These are phyloP conservation scores for Rhododendron molle DNA, from an alignment of 148 eudicot species.

Conservation along the genomic window DNA sequence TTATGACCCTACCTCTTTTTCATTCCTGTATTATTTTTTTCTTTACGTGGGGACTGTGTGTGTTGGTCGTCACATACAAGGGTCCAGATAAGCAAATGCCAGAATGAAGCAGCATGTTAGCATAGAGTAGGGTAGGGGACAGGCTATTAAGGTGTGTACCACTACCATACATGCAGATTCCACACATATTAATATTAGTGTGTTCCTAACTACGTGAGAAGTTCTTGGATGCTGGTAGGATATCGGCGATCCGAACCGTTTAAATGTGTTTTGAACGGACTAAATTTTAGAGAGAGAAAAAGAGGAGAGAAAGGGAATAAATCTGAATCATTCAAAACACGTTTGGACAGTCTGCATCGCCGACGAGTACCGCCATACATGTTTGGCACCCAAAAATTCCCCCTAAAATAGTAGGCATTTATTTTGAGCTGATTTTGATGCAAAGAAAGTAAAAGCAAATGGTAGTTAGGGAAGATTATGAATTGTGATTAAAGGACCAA, in stretches of 20 bases:
- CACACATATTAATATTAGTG: not conserved
- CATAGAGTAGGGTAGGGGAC: not conserved
- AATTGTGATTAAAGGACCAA: not conserved
- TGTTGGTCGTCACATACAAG: not conserved
- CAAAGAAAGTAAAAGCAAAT: not conserved
- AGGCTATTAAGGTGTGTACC: not conserved
- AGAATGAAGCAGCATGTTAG: not conserved
- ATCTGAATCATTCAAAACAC: too few species aligned
- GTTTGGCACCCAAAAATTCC: too few species aligned
- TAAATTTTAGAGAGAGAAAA: too few species aligned
- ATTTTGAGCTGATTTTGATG: conserved; percentile 13
- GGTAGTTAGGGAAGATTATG: not conserved
- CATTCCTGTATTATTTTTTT: not conserved
- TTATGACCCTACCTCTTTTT: too few species aligned
- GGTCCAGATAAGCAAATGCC: not conserved
- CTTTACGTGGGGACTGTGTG: not conserved
- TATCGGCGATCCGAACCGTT: too few species aligned
- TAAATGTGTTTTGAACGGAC: too few species aligned
- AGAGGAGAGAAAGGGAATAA: too few species aligned
- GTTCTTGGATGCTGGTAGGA: too few species aligned
- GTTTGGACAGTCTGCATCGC: too few species aligned
- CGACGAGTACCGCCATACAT: too few species aligned
- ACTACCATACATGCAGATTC: not conserved
- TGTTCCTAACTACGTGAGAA: not conserved
- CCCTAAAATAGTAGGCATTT: not conserved